Evolutionary conservation across 345 rosid species (phyloP).

Genomic region (Populus pruinosa): DNA sequence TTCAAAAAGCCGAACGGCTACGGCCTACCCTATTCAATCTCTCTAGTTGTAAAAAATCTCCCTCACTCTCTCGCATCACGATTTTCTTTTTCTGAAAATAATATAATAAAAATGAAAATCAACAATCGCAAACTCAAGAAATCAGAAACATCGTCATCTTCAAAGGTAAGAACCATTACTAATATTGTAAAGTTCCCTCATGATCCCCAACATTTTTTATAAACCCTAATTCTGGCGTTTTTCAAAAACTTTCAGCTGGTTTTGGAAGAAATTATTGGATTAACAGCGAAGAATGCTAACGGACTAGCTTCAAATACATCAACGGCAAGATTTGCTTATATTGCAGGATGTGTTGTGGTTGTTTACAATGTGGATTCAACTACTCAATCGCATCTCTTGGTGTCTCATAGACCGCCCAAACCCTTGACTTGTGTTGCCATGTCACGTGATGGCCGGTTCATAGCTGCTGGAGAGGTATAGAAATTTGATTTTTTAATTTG

Average conservation of each 20-base stretch:
- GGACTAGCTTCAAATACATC: slow-evolving; percentile 56
- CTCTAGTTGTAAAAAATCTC: too few species aligned
- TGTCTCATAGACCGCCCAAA: slow-evolving; percentile 59
- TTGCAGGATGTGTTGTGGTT: slow-evolving; percentile 80
- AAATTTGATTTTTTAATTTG: neutral
- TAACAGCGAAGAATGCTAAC: slow-evolving; percentile 57
- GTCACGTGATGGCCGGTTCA: slow-evolving; percentile 56
- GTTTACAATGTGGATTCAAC: slow-evolving; percentile 48
- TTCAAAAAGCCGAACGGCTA: too few species aligned
- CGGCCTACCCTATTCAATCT: too few species aligned
- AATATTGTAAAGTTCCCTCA: neutral
- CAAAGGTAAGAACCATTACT: neutral
- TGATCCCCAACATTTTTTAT: neutral
- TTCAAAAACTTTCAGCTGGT: slow-evolving; percentile 35
- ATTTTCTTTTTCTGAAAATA: neutral
- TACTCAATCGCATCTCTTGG: slow-evolving; percentile 60
- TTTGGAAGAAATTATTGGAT: slow-evolving; percentile 63
- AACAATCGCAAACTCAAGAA: neutral
- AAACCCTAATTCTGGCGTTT: too few species aligned
- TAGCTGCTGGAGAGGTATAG: slow-evolving; percentile 75
- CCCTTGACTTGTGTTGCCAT: slow-evolving; percentile 62
- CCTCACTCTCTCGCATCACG: too few species aligned
- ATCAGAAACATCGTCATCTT: neutral
- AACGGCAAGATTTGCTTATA: slow-evolving; percentile 47
- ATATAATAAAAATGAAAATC: neutral